Base-by-base conservation (phyloP, 768 basidiomycete genomes). In the Zangia roseola region DNA sequence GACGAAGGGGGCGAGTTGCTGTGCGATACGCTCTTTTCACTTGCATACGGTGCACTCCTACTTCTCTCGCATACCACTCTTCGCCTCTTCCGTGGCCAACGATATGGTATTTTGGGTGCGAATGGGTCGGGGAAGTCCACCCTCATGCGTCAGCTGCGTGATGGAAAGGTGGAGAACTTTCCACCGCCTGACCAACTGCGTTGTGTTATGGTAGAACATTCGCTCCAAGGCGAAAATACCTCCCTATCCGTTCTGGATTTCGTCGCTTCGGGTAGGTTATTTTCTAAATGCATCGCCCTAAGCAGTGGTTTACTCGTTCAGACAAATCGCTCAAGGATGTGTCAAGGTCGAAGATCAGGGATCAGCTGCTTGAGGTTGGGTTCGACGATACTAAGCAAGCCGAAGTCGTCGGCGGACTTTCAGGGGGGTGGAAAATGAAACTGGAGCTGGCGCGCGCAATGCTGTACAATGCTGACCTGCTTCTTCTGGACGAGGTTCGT, bases 391-490 rank as follows among this genome's bases (percentile, higher is more conserved):
- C 74, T 40, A 80, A 91, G 50, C 94, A 97, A 71, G 71, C 79
- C 34, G 90, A 95, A 59, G 73, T 80, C 43, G 94, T 97, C 52
- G 92, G 88, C 40, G 86, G 90, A 35, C 75, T 97, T 52, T 97
- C 94, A 13, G 95, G 95, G 61, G 94, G 95, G 36, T 98, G 94
- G 94, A 98, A 98, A 75, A 97, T 98, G 94, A 97, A 97, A 70
- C 80, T 97, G 45, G 94, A 97, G 67, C 79, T 98, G 34, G 93
- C 92, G 8, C 77, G 94, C 57, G 95, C 94, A 12, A 98, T 98
- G 93, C 74, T 97, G 43, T 94, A 95, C 74, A 93, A 94, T 59
- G 94, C 90, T 10, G 88, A 91, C 69, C 74, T 91, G 30, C 75
- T 91, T 12, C 73, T 91, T 40, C 79, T 91, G n/a, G 88, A 94